These are phyloP conservation scores for Chrysoporthe cubensis DNA, from an alignment of 2,329 filamentous ascomycete species.

Conservation along the genomic window DNA sequence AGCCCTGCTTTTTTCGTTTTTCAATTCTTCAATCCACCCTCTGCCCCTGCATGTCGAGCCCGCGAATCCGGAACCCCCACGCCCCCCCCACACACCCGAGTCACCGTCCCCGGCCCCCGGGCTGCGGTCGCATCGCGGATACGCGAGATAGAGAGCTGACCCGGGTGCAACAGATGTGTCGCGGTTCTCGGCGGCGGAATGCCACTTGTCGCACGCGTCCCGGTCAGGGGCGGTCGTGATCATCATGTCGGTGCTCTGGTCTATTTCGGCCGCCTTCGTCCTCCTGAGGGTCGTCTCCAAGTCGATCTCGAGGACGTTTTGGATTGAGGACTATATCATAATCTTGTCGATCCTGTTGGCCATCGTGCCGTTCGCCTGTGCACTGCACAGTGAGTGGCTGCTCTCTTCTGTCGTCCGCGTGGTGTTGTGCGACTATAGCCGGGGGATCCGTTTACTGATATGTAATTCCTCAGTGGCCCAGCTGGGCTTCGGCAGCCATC, in stretches of 20 bases:
- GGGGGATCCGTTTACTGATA: background rate
- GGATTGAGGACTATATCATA: constrained; percentile 25
- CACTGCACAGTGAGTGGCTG: constrained; percentile 20
- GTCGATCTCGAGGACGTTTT: constrained; percentile 18
- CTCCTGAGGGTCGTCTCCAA: constrained; percentile 18
- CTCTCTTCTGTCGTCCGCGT: background rate
- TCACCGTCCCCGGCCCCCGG: background rate
- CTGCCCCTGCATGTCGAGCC: background rate
- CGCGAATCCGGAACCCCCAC: background rate
- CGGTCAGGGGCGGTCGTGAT: constrained; percentile 16
- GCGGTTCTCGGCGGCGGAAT: constrained; percentile 12
- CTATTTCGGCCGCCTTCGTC: constrained; percentile 10
- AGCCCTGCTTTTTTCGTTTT: background rate
- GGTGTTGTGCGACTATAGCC: background rate
- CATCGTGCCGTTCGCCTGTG: constrained; percentile 7
- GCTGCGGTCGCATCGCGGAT: background rate
- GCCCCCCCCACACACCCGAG: background rate
- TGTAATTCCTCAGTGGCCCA: constrained; percentile 6
- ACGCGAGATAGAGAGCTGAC: background rate
- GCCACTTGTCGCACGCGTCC: constrained; percentile 18
- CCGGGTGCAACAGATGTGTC: constrained; percentile 1
- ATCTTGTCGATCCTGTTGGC: constrained; percentile 13
- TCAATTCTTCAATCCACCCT: background rate
- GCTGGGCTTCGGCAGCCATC: constrained; percentile 26
- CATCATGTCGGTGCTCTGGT: constrained; percentile 17